A percentile compares a stretch with the other conserved stretches of the same genome.
phyloP scores from a whole-genome alignment of 2,329 filamentous ascomycete genomes.

The Plectosphaerella plurivora region DNA sequence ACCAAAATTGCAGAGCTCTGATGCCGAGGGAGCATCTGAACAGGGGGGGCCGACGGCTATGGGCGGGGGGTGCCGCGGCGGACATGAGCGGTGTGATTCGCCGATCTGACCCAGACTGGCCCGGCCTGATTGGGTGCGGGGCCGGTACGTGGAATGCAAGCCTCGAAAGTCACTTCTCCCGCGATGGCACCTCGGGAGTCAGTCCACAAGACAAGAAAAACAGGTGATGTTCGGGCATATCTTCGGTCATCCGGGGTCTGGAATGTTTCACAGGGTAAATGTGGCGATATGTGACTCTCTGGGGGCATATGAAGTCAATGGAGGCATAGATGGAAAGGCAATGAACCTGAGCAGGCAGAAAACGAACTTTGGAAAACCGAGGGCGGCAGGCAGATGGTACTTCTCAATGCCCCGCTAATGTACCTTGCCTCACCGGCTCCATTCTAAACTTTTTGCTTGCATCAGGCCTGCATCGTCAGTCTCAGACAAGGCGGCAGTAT shows the following conservation, averaged over 20 bases:
- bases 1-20: background rate
- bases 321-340: too few species aligned
- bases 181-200: background rate
- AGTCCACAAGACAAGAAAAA: background rate
- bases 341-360: too few species aligned
- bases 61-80: too few species aligned
- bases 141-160: background rate
- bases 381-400: background rate
- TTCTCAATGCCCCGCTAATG: conserved; percentile 1
- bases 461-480: background rate
- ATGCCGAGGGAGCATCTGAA: background rate
- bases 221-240: too few species aligned
- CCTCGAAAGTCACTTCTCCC: background rate
- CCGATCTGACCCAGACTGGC: background rate
- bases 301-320: too few species aligned
- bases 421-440: background rate
- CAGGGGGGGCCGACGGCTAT: background rate
- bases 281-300: background rate
- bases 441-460: background rate
- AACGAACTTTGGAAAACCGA: too few species aligned
- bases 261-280: too few species aligned
- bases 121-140: background rate
- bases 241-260: too few species aligned
- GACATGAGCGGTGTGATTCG: background rate
- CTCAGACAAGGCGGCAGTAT: too few species aligned